These are phyloP conservation scores for Fonsecaea pedrosoi DNA, from an alignment of 2,329 filamentous ascomycete genomes.

Conservation along the genomic window DNA sequence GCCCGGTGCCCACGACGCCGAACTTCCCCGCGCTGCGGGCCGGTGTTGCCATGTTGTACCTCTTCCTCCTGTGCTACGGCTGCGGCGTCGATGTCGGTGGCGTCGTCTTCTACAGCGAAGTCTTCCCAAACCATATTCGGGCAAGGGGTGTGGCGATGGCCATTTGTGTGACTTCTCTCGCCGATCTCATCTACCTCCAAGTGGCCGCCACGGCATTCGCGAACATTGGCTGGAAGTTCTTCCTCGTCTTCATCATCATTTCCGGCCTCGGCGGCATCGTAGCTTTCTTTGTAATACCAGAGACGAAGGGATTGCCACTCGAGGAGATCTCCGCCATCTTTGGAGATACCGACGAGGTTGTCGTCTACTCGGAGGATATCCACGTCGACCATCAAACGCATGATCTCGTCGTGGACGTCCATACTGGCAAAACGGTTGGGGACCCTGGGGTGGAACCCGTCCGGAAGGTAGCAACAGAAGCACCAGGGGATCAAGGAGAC, in stretches of 20 bases:
- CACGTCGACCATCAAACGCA: conserved; percentile 12
- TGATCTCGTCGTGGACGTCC: conserved; percentile 10
- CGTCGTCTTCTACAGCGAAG: conserved; percentile 26
- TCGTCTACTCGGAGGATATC: conserved; percentile 23
- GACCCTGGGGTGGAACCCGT: neutral
- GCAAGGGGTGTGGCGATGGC: conserved; percentile 26
- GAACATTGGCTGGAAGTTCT: conserved; percentile 45
- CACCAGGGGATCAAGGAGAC: neutral
- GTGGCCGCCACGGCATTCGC: conserved; percentile 41
- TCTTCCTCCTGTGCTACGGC: neutral
- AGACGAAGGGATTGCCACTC: conserved; percentile 44
- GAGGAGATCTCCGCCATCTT: conserved; percentile 45
- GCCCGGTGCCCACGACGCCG: conserved; percentile 5
- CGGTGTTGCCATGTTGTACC: conserved; percentile 48
- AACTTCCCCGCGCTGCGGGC: conserved; percentile 44
- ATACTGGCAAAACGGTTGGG: neutral
- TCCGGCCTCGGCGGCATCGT: conserved; percentile 16
- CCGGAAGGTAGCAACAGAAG: neutral
- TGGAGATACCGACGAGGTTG: conserved; percentile 26
- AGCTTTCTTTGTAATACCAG: conserved; percentile 28
- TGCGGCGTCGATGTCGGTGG: conserved; percentile 25
- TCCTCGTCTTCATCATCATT: conserved; percentile 37
- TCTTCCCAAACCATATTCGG: conserved; percentile 30
- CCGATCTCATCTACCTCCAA: conserved; percentile 24
- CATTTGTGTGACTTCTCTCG: conserved; percentile 14